A percentile compares a stretch with the other conserved stretches of the same genome.
Evolutionary conservation across 2,329 filamentous ascomycete species (phyloP).

Genomic region (Aureobasidium lini): DNA sequence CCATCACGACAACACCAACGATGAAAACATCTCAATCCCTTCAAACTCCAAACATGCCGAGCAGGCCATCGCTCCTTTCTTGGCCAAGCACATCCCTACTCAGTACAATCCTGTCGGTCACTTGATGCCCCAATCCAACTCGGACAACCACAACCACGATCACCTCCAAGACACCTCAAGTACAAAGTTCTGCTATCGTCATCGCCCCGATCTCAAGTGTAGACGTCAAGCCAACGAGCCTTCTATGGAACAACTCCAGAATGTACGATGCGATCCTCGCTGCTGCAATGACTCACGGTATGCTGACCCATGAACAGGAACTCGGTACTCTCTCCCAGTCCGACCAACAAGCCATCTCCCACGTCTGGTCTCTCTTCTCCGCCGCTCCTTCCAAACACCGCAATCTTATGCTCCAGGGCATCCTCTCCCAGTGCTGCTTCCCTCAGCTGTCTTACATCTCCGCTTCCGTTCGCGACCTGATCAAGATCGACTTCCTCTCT

Average conservation of each 20-base stretch:
- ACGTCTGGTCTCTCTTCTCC: conserved; percentile 97
- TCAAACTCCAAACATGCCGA: conserved; percentile 56
- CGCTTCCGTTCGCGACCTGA: conserved; percentile 81
- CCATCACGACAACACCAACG: conserved; percentile 19
- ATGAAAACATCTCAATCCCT: conserved; percentile 33
- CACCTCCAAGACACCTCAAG: conserved; percentile 20
- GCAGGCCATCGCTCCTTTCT: conserved; percentile 77
- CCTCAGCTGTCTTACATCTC: conserved; percentile 92
- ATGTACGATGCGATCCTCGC: conserved; percentile 41
- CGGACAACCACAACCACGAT: conserved; percentile 24
- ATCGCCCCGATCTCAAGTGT: conserved; percentile 90
- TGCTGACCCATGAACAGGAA: conserved; percentile 45
- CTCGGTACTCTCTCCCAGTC: conserved; percentile 71
- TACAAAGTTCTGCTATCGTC: conserved; percentile 92
- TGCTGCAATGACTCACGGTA: background rate
- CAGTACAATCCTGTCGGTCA: conserved; percentile 72
- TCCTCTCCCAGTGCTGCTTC: conserved; percentile 95
- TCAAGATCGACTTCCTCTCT: conserved; percentile 93
- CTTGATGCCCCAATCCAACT: conserved; percentile 21
- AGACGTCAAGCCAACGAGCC: conserved; percentile 86
- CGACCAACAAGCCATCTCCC: conserved; percentile 91
- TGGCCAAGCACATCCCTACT: conserved; percentile 82
- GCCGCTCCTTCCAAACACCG: conserved; percentile 89
- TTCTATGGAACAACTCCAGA: conserved; percentile 91
- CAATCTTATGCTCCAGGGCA: conserved; percentile 92